These are phyloP conservation scores for Elsinoe australis DNA, from an alignment of 2,329 filamentous ascomycete species.

Conservation along the genomic window DNA sequence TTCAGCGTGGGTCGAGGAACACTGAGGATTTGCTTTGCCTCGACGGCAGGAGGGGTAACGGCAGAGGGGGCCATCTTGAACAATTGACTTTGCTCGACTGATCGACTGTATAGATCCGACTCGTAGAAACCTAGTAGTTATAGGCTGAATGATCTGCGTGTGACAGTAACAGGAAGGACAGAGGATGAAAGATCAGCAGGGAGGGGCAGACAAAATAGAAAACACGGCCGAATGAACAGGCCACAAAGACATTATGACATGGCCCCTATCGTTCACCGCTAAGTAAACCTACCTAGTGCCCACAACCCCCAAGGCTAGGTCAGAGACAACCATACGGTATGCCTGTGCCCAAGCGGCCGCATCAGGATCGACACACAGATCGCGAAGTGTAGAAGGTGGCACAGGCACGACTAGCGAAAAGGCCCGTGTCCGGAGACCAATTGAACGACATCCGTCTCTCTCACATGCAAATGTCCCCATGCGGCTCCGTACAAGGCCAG, in stretches of 20 bases:
- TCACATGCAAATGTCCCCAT: constrained; percentile 13
- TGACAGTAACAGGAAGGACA: constrained; percentile 1
- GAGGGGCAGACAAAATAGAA: constrained; percentile 14
- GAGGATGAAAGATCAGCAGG: constrained; percentile 12
- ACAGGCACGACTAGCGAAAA: constrained; percentile 2
- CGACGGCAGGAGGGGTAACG: constrained; percentile 26
- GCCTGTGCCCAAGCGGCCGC: no score
- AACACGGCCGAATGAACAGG: constrained; percentile 14
- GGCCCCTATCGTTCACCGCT: constrained; percentile 16
- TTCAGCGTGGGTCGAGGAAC: constrained; percentile 22
- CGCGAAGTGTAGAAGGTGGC: constrained; percentile 1
- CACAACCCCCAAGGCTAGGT: constrained; percentile 10
- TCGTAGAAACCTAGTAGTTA: no score
- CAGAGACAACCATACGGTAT: constrained; percentile 14
- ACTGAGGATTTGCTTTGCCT: constrained; percentile 24
- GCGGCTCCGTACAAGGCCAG: constrained; percentile 14
- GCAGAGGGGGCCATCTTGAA: constrained; percentile 28
- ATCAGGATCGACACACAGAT: constrained; percentile 10
- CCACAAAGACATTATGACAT: constrained; percentile 14
- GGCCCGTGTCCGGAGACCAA: constrained; percentile 1
- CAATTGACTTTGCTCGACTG: neutral
- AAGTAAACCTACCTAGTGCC: constrained; percentile 12
- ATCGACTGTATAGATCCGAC: no score
- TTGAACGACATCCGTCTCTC: neutral
- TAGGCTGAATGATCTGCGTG: constrained; percentile 1